phyloP scores from a whole-genome alignment of 2,329 filamentous ascomycete genomes.

The Capronia epimyces region DNA sequence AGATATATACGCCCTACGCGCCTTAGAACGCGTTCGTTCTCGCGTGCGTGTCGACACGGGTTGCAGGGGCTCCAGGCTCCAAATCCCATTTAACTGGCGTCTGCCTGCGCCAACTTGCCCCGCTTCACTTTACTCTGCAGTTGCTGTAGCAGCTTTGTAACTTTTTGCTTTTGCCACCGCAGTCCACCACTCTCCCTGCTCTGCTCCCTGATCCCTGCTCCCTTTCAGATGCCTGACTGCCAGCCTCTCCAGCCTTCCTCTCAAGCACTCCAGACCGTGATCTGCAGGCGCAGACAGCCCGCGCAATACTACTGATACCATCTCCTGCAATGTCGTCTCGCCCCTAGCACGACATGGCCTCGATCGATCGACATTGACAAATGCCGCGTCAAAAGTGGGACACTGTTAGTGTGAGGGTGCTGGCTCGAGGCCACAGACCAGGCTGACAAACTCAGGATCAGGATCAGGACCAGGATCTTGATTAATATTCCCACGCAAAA shows the following conservation, averaged over 20 bases:
- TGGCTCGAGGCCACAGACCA: background rate
- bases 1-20: slow-evolving; percentile 8
- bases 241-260: background rate
- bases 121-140: background rate
- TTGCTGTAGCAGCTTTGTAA: background rate
- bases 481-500: too few species aligned
- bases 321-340: background rate
- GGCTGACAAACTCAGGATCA: slow-evolving; percentile 1
- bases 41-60: background rate
- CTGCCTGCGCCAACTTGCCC: background rate
- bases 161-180: background rate
- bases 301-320: background rate
- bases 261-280: background rate
- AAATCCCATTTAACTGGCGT: slow-evolving; percentile 3
- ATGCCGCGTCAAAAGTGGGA: background rate
- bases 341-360: background rate
- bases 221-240: background rate
- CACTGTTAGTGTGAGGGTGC: background rate
- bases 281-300: background rate
- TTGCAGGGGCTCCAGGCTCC: background rate
- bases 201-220: background rate
- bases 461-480: too few species aligned
- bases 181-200: background rate
- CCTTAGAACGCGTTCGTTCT: slow-evolving; percentile 9
- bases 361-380: background rate